phyloP scores from a whole-genome alignment of 1,139 yeast genomes.

The Yamadazyma taylorii region DNA sequence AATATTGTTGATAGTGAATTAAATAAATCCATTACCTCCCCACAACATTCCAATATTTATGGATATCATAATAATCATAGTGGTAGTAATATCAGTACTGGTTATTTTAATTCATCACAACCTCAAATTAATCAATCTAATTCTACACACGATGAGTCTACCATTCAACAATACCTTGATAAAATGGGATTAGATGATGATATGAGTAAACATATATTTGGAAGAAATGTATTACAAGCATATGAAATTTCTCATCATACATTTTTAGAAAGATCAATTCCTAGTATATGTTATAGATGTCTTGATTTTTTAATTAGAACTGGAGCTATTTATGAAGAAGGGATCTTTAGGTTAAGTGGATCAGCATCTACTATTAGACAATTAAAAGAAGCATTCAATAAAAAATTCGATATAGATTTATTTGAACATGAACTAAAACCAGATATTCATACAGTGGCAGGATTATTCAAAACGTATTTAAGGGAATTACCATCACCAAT shows the following conservation, averaged over 20 bases:
- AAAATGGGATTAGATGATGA: conserved; percentile 41
- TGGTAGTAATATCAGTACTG: not conserved
- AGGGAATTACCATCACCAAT: conserved; percentile 69
- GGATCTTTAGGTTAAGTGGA: conserved; percentile 88
- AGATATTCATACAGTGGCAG: conserved; percentile 79
- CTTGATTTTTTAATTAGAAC: conserved; percentile 64
- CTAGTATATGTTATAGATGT: conserved; percentile 78
- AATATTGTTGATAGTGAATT: conserved; percentile 8
- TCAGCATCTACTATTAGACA: conserved; percentile 76
- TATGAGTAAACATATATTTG: conserved; percentile 53
- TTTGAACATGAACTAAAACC: conserved; percentile 39
- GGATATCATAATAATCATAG: conserved; percentile 1
- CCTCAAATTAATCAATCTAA: conserved; percentile 4
- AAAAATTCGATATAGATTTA: conserved; percentile 68
- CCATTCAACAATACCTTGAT: conserved; percentile 39
- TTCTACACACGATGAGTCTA: conserved; percentile 13
- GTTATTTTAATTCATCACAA: not conserved
- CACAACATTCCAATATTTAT: conserved; percentile 2
- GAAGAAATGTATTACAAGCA: conserved; percentile 59
- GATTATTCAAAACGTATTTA: conserved; percentile 70
- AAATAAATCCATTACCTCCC: conserved; percentile 2
- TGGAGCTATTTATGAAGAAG: conserved; percentile 83
- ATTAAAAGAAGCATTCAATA: conserved; percentile 68
- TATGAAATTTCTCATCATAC: conserved; percentile 48
- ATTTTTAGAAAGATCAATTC: conserved; percentile 52